These are phyloP conservation scores for Cladosporium sphaerospermum DNA, from an alignment of 2,329 filamentous ascomycete genomes.

Conservation along the genomic window DNA sequence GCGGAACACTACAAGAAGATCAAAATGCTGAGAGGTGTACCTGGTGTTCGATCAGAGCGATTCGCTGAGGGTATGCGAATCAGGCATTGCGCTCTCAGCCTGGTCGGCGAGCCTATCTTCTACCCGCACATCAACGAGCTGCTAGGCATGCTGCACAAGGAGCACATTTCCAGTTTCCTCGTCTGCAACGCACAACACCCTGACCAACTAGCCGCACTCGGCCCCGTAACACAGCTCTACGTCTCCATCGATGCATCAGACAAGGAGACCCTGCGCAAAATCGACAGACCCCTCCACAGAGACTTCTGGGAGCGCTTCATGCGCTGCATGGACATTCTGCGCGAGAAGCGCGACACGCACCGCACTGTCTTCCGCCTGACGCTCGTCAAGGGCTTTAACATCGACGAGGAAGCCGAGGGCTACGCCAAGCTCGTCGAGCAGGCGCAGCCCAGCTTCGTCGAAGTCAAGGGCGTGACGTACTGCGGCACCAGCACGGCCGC, in stretches of 20 bases:
- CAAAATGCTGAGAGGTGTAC: slow-evolving; percentile 91
- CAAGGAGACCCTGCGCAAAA: slow-evolving; percentile 75
- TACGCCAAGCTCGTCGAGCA: slow-evolving; percentile 85
- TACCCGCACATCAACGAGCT: slow-evolving; percentile 97
- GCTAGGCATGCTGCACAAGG: slow-evolving; percentile 70
- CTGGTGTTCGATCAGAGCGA: slow-evolving; percentile 83
- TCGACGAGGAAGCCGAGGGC: slow-evolving; percentile 84
- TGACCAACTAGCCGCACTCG: slow-evolving; percentile 73
- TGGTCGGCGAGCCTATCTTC: slow-evolving; percentile 98
- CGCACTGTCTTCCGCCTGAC: slow-evolving; percentile 92
- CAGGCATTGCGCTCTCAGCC: slow-evolving; percentile 80
- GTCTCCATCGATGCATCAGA: slow-evolving; percentile 95
- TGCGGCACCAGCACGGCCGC: slow-evolving; percentile 84
- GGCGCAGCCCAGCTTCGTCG: slow-evolving; percentile 83
- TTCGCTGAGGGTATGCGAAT: slow-evolving; percentile 92
- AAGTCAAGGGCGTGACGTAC: slow-evolving; percentile 95
- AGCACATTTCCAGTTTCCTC: slow-evolving; percentile 87
- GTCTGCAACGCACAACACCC: slow-evolving; percentile 98
- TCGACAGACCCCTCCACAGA: slow-evolving; percentile 85
- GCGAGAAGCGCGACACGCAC: slow-evolving; percentile 74
- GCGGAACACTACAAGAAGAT: slow-evolving; percentile 94
- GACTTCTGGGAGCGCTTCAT: slow-evolving; percentile 98
- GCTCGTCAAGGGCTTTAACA: slow-evolving; percentile 95
- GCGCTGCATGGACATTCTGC: slow-evolving; percentile 80
- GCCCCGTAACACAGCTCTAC: slow-evolving; percentile 89